A percentile compares a stretch with the other conserved stretches of the same genome.
phyloP scores from a whole-genome alignment of 129 eudicot genomes.

The Lactuca sativa region DNA sequence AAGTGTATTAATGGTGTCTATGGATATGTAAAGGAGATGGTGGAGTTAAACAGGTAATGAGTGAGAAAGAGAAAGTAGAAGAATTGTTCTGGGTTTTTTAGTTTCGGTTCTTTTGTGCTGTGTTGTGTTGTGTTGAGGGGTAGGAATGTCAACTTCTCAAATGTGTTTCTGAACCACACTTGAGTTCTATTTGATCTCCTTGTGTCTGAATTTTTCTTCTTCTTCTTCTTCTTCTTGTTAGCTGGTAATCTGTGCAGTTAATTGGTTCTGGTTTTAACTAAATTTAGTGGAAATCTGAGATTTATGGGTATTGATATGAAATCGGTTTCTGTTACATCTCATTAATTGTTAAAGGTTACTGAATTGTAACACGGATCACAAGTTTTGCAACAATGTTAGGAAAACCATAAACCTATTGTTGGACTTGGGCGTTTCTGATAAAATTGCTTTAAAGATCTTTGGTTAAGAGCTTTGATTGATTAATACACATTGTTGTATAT shows the following conservation, averaged over 20 bases:
- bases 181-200: constrained; percentile 16
- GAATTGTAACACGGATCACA: too few relatives aligned
- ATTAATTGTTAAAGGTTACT: too few relatives aligned
- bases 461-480: too few relatives aligned
- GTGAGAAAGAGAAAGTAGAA: background rate
- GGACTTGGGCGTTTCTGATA: too few relatives aligned
- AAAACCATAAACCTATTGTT: too few relatives aligned
- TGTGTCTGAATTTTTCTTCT: background rate
- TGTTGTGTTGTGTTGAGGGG: background rate
- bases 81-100: background rate
- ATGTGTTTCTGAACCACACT: constrained; percentile 13
- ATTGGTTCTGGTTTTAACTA: background rate
- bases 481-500: too few relatives aligned
- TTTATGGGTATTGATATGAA: too few relatives aligned
- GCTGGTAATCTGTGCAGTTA: constrained; percentile 15
- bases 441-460: too few relatives aligned
- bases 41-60: constrained; percentile 1
- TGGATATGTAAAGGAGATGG: constrained; percentile 24
- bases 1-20: background rate
- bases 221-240: background rate
- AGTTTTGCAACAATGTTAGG: too few relatives aligned
- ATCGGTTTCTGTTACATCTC: too few relatives aligned
- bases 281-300: too few relatives aligned
- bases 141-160: constrained; percentile 5
- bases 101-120: background rate